phyloP scores from a whole-genome alignment of 148 eudicot genomes.

The Rhododendron mucronatum region DNA sequence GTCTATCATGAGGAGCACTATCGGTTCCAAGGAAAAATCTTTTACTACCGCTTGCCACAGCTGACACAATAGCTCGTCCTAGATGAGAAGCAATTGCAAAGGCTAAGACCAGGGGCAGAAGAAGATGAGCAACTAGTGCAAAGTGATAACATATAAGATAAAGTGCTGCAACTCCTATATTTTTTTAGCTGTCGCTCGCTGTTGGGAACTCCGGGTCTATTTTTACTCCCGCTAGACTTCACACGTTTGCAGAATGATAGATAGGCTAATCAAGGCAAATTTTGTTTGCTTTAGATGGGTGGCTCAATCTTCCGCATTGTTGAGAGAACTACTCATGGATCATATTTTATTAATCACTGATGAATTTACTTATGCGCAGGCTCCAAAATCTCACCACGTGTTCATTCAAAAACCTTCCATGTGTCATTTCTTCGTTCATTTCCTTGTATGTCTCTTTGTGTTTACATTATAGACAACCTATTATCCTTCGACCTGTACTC shows the following conservation, averaged over 20 bases:
- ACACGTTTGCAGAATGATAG: neutral
- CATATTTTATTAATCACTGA: neutral
- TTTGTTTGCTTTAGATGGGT: neutral
- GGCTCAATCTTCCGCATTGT: neutral
- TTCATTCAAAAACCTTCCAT: neutral
- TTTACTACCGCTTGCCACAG: constrained; percentile 83
- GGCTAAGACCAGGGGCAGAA: neutral
- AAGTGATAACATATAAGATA: neutral
- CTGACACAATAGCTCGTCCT: constrained; percentile 79
- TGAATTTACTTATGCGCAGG: neutral
- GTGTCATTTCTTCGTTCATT: neutral
- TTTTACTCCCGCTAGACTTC: neutral
- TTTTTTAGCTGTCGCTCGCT: neutral
- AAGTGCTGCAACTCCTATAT: neutral
- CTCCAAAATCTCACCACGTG: neutral
- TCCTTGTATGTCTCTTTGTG: neutral
- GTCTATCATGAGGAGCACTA: constrained; percentile 91
- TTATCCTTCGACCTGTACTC: neutral
- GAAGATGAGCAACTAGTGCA: neutral
- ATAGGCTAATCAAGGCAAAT: neutral
- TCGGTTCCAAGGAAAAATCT: constrained; percentile 91
- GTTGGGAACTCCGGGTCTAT: neutral
- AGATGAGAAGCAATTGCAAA: neutral
- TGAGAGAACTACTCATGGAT: neutral
- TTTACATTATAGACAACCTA: neutral